Percentiles rank a stretch among this genome's conserved stretches.
These are phyloP conservation scores for Panus rudis DNA, from an alignment of 768 basidiomycete species.

Conservation along the genomic window DNA sequence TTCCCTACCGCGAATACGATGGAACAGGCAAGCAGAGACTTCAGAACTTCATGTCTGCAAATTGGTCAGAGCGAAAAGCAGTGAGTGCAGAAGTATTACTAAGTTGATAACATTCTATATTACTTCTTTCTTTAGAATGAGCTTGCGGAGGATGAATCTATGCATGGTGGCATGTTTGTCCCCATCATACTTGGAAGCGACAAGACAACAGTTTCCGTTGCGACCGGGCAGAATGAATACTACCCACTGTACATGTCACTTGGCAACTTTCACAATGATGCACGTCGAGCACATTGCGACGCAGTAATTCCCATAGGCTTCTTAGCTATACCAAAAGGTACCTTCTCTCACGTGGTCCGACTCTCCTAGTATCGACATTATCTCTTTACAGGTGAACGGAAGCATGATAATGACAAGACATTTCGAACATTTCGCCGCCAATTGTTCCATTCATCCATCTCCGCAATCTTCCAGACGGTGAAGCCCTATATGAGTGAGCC, in stretches of 20 bases:
- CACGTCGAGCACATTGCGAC: slow-evolving; percentile 9
- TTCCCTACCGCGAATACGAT: slow-evolving; percentile 12
- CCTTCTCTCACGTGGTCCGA: background rate
- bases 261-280: slow-evolving; percentile 8
- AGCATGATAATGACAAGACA: background rate
- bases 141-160: slow-evolving; percentile 7
- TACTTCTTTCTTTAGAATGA: slow-evolving; percentile 3
- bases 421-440: slow-evolving; percentile 11
- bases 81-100: slow-evolving; percentile 1
- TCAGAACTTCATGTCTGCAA: slow-evolving; percentile 8
- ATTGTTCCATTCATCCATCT: slow-evolving; percentile 10
- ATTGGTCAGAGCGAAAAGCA: slow-evolving; percentile 11
- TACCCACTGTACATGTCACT: slow-evolving; percentile 10
- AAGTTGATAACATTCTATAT: background rate
- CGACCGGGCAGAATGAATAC: slow-evolving; percentile 10
- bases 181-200: slow-evolving; percentile 12
- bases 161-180: slow-evolving; percentile 4
- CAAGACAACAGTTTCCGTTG: slow-evolving; percentile 15
- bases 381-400: background rate
- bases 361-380: background rate
- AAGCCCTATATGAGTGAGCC: slow-evolving; percentile 11
- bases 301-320: slow-evolving; percentile 10
- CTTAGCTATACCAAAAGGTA: slow-evolving; percentile 9
- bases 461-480: slow-evolving; percentile 7
- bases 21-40: background rate